Conservation (phyloP, 495 filamentous ascomycete species). For the Zalerion maritima region DNA sequence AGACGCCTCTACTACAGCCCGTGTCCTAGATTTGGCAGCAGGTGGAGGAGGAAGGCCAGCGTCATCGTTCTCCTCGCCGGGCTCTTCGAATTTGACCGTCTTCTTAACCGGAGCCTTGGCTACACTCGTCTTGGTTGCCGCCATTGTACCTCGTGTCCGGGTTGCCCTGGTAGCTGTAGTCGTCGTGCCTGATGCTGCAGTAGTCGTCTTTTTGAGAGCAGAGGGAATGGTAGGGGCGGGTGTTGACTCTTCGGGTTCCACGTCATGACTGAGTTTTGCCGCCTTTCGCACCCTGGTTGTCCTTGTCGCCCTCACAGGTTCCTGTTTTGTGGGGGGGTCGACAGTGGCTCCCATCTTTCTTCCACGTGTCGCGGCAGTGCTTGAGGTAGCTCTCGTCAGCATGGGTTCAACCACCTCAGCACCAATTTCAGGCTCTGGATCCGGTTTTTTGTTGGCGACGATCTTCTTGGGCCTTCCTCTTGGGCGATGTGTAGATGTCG, state of each 20-base stretch:
- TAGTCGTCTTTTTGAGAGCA: conserved; percentile 18
- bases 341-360: conserved; percentile 1
- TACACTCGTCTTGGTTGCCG: conserved; percentile 17
- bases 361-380: conserved; percentile 12
- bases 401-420: conserved; percentile 5
- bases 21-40: conserved; percentile 9
- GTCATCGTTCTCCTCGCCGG: conserved; percentile 41
- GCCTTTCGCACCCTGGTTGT: conserved; percentile 22
- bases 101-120: conserved; percentile 26
- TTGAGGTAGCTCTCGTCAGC: conserved; percentile 7
- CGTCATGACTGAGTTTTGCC: conserved; percentile 6
- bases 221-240: conserved; percentile 13
- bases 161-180: conserved; percentile 20
- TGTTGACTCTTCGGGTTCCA: conserved; percentile 9
- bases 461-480: conserved; percentile 21
- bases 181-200: conserved; percentile 13
- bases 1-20: conserved; percentile 13
- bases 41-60: conserved; percentile 13
- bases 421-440: conserved; percentile 10
- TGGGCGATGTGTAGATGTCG: conserved; percentile 26
- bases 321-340: conserved; percentile 9
- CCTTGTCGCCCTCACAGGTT: conserved; percentile 17
- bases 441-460: conserved; percentile 4
- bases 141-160: conserved; percentile 20
- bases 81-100: conserved; percentile 40